Base-by-base conservation (phyloP, 2,329 filamentous ascomycete species). In the Stachybotrys echinatus region DNA sequence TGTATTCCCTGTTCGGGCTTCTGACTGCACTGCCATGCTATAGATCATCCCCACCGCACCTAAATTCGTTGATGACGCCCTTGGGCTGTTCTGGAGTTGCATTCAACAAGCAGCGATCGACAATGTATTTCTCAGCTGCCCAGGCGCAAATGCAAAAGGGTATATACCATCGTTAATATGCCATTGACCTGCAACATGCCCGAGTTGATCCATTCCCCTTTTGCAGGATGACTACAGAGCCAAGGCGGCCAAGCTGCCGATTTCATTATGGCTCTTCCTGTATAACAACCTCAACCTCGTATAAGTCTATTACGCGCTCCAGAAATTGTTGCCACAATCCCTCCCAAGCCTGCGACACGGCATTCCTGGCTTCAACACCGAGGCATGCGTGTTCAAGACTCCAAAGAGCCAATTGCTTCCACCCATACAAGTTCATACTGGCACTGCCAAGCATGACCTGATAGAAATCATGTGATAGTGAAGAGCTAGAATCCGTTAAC, bases 401-500 rank as follows among this genome's bases (percentile, higher is more conserved):
- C 83, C 83, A 85, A 55, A 77, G 67, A 17, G 73, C 73, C 20
- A 86, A 74, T 65, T 89, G 85, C 61, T 85, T 85, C 83, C 86
- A 88, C 42, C 86, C 86, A 54, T 80, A 80, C 0, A 91, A 65
- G 18, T 75, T 79, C 76, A 90, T 88, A 50, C 81, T 76, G 12
- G 76, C 72, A 42, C 81, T 82, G 45, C 87, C 87, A 7, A 87
- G 77, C 74, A 90, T 82, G 51, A 85, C 76, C 61, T 91, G 87
- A 62, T 89, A 90, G 61, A 90, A 89, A 60, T 91, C 87, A 55
- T 89, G 85, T 1, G 84, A 85, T 42, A 90, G 74, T 2, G 83
- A 83, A 14, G 86, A 88, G 54, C 84, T 88, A 50, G n/a, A n/a
- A n/a, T n/a, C n/a, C n/a, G n/a, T n/a, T n/a, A n/a, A n/a, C n/a